Percentiles rank a stretch among this genome's conserved stretches.
Evolutionary conservation across 1,284 basidiomycete species (phyloP).

Genomic region (Lignosus rhinocerotis): DNA sequence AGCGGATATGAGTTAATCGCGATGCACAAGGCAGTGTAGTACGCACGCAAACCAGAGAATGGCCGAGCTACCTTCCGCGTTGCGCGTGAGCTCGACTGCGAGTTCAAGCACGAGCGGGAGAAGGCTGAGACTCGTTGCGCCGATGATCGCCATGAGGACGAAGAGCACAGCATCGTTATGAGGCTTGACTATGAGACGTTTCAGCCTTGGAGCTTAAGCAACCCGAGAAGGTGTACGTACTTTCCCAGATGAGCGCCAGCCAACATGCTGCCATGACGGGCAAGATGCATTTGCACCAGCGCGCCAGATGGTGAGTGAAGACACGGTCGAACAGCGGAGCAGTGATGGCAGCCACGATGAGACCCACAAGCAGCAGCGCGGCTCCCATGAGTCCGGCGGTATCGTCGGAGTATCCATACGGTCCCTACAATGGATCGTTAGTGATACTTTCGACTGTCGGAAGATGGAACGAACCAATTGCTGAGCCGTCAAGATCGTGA

Average conservation of each 20-base stretch:
- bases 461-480: constrained; percentile 52
- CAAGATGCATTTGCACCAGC: constrained; percentile 57
- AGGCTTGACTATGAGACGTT: constrained; percentile 49
- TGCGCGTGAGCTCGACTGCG: constrained; percentile 73
- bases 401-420: constrained; percentile 69
- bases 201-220: neutral
- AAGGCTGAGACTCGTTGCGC: constrained; percentile 62
- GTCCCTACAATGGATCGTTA: constrained; percentile 45
- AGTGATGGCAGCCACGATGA: constrained; percentile 62
- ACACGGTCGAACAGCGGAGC: constrained; percentile 79
- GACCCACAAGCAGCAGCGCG: constrained; percentile 64
- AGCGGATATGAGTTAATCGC: neutral
- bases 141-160: constrained; percentile 65
- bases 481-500: constrained; percentile 66
- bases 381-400: constrained; percentile 71
- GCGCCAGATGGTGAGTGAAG: constrained; percentile 67
- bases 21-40: neutral
- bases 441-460: neutral
- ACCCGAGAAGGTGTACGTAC: constrained; percentile 39
- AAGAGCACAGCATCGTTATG: constrained; percentile 61
- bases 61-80: constrained; percentile 73
- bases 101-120: constrained; percentile 76
- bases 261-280: constrained; percentile 63
- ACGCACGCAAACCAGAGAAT: constrained; percentile 70
- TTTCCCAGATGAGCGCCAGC: constrained; percentile 77